Evolutionary conservation across 768 basidiomycete genomes (phyloP).

Genomic region (Galerina marginata): DNA sequence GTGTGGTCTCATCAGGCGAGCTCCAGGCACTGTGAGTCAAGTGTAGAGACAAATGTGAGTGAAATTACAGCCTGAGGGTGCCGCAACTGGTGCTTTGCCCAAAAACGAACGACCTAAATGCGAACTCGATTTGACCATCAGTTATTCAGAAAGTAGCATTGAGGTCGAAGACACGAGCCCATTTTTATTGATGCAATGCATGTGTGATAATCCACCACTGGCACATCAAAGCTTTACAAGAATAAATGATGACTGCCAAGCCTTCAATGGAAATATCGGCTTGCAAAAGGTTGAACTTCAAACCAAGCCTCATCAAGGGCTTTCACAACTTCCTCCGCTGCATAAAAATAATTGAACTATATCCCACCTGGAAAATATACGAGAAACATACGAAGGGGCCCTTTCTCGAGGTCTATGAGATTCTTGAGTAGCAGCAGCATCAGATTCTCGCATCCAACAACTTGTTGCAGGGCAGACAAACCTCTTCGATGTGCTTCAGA

Average conservation of each 20-base stretch:
- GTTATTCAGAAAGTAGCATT: background rate
- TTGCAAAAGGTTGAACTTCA: constrained; percentile 44
- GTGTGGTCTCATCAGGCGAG: too few species aligned
- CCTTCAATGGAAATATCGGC: constrained; percentile 39
- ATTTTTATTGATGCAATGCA: too few species aligned
- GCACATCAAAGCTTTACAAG: background rate
- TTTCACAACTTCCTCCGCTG: constrained; percentile 55
- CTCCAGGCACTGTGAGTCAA: too few species aligned
- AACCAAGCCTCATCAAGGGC: constrained; percentile 58
- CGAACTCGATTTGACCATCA: too few species aligned
- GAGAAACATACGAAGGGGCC: constrained; percentile 51
- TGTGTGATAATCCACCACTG: too few species aligned
- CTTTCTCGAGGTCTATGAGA: constrained; percentile 58
- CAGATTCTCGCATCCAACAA: background rate
- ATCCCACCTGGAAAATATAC: background rate
- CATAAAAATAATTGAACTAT: background rate
- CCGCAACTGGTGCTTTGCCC: too few species aligned
- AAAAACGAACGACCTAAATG: too few species aligned
- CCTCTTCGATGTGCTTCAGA: constrained; percentile 59
- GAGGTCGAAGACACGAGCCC: too few species aligned
- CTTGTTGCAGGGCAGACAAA: constrained; percentile 9
- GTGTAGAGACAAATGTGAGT: too few species aligned
- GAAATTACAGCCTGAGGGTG: too few species aligned
- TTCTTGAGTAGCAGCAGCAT: constrained; percentile 36
- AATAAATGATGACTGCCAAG: background rate